Base-by-base conservation (phyloP, 2,329 filamentous ascomycete genomes). In the Pestalotiopsis sp. region DNA sequence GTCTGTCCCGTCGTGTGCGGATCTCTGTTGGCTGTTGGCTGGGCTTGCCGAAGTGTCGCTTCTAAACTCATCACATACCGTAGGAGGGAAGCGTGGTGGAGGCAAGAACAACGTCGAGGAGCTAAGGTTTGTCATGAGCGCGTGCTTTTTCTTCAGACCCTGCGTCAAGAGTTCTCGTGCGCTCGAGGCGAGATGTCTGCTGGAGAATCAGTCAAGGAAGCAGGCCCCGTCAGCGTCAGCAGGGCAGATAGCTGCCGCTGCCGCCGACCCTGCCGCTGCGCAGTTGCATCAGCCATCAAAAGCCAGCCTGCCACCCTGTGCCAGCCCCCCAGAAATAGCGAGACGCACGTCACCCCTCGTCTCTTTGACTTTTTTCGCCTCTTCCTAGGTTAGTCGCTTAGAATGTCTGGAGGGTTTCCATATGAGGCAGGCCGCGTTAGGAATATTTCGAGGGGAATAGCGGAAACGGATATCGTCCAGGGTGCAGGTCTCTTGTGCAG, bases 271-370 rank as follows among this genome's bases (percentile, higher is more conserved):
- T 52, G 45, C 45, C 45, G 45, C 45, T 60, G 64, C 31, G 23
- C 52, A 59, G 52, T 58, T 39, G 27, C 65, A 67, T 67, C 65
- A 52, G 45, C 45, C 45, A 52, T 52, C 45, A 52, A n/a, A 52
- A 52, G 20, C n/a, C 59, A 38, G 59, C 59, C 36, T 23, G 57
- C 57, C 57, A 12, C 13, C 57, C 59, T 17, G 61, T 56, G 41
- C 41, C 57, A 45, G 45, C 31, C 64, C 64, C 60, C 63, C 63
- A 39, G 41, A 36, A 39, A 25, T 23, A 25, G 27, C 36, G 60
- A 31, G 63, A 72, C 71, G 72, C 70, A 71, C 64, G 69, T 68
- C 69, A 71, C 68, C 69, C 68, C 69, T 65, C 68, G 31, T 36
- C 31, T 36, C 61, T 58, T 59, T 68, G 67, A 36, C 25, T 52